Evolutionary conservation across 495 filamentous ascomycete genomes (phyloP).

Genomic region (Penicillium chermesinum): DNA sequence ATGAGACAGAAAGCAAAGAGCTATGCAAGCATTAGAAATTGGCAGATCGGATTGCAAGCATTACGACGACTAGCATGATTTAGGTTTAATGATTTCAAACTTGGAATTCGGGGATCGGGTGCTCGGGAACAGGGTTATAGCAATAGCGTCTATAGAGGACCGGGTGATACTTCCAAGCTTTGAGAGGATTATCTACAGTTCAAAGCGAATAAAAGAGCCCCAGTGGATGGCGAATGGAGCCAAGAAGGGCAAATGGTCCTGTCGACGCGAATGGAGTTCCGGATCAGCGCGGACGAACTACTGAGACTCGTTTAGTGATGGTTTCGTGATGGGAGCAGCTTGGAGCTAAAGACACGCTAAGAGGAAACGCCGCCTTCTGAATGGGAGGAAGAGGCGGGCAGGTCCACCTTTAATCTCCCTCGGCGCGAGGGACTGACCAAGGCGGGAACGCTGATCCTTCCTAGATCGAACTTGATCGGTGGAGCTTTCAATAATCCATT

Average conservation of each 20-base stretch:
- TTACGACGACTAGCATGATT: no score
- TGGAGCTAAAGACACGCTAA: not conserved
- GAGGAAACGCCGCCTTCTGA: no score
- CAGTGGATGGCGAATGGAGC: not conserved
- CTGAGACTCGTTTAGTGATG: not conserved
- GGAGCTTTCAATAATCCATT: not conserved
- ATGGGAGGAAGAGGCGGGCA: not conserved
- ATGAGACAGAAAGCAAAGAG: no score
- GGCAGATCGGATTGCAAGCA: not conserved
- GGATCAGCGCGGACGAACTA: not conserved
- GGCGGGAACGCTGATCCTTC: not conserved
- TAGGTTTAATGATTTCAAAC: no score
- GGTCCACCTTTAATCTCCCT: not conserved
- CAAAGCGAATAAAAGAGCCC: not conserved
- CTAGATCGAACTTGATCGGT: not conserved
- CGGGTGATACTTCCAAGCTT: not conserved
- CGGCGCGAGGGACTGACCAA: not conserved
- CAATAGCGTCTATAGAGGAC: no score
- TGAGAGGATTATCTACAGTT: not conserved
- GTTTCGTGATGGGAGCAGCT: not conserved
- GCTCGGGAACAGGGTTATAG: no score
- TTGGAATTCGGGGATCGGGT: no score
- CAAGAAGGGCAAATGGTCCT: not conserved
- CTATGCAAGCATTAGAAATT: conserved; percentile 7
- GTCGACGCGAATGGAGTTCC: not conserved